Evolutionary conservation across 441 rosid genomes (phyloP), one percentile per base, ranked within the genome.

Genomic region (Euphorbia celastroides): DNA sequence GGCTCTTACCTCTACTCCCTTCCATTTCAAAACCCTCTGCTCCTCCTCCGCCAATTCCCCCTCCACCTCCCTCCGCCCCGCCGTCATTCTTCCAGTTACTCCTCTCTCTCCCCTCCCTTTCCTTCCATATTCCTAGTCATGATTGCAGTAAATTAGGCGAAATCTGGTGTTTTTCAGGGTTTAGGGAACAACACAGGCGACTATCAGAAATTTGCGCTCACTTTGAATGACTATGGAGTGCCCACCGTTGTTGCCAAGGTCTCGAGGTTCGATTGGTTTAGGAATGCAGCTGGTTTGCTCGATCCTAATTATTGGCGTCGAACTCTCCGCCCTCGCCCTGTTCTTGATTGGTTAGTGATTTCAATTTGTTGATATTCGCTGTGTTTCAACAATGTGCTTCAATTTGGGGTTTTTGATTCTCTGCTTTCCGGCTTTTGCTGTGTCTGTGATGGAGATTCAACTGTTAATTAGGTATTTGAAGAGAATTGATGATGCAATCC

Each of bases 241-340:
- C 84, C 90, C 16, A 61, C 85, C 0, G 89, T 86, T 64, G 86
- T 82, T 62, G 96, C 96, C 65, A 75, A 84, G 31, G 95, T 93
- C 57, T 86, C 95, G 25, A 86, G 97, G 55, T 66, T 80, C 9
- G 97, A 93, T 69, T 93, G 98, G 97, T 67, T 93, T 20, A 83
- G 97, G 73, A 93, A 93, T 79, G 98, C 96, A n/a, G 90, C 95
- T 17, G 97, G 99, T 58, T 74, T 93, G 77, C 65, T 83, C 28
- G 99, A 90, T 65, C 86, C 95, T 20, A 81, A 83, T 68, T 93
- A 90, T 85, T 90, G 97, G 99, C 83, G 88, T 1, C 95, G 97
- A 73, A 84, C 87, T 10, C 96, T 93, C 65, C 83, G 76, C 60
- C 97, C 98, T 63, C 84, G 87, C 30, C 97, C 97, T 41, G 98